Percentiles rank a stretch among this genome's conserved stretches.
phyloP scores from a whole-genome alignment of 176 grass and related monocot species.

The Guadua angustifolia region DNA sequence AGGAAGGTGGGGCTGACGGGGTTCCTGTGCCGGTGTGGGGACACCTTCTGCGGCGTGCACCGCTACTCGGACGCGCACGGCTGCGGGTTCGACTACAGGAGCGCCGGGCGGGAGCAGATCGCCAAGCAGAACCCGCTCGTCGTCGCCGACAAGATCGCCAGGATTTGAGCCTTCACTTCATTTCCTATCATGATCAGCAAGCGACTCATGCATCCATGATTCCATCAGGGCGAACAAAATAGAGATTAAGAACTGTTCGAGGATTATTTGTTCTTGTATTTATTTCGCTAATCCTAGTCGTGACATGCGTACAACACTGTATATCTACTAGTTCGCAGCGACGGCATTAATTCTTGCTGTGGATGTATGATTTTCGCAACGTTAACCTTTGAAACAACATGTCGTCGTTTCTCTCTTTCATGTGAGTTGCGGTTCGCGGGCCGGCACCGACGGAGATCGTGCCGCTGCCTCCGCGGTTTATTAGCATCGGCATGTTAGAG shows the following conservation, averaged over 20 bases:
- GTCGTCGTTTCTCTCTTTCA: no score
- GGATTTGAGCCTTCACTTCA: conserved; percentile 33
- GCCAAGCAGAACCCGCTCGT: conserved; percentile 54
- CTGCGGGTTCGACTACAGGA: conserved; percentile 68
- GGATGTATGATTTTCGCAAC: no score
- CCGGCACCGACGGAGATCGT: not conserved
- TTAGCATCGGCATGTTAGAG: not conserved
- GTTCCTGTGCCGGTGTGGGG: conserved; percentile 67
- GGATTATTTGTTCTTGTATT: no score
- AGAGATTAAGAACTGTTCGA: not conserved
- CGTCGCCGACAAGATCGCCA: conserved; percentile 56
- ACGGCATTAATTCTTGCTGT: no score
- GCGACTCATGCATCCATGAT: no score
- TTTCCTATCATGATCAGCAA: not conserved
- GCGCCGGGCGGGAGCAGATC: conserved; percentile 45
- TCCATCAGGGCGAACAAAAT: no score
- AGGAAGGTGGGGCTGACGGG: conserved; percentile 64
- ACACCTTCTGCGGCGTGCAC: conserved; percentile 58
- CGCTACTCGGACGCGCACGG: conserved; percentile 53
- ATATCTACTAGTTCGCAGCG: no score
- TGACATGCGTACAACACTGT: no score
- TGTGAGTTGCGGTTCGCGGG: not conserved
- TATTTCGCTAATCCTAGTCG: no score
- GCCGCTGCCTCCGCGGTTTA: no score
- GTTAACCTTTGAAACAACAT: not conserved